These are phyloP conservation scores for Pseudogymnoascus sp. DNA, from an alignment of 2,329 filamentous ascomycete species.

Conservation along the genomic window DNA sequence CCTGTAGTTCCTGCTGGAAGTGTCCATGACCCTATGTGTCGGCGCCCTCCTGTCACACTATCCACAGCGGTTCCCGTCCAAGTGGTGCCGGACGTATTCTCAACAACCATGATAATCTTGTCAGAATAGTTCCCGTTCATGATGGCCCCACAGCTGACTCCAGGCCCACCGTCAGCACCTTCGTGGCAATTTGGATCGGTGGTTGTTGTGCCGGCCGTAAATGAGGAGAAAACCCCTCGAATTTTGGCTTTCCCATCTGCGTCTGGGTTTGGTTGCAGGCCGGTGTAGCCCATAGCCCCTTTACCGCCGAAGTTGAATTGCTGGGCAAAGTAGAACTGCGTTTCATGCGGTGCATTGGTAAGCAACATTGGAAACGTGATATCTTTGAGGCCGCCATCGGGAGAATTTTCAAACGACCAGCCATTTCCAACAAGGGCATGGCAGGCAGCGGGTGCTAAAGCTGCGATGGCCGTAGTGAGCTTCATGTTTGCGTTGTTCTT, in stretches of 20 bases:
- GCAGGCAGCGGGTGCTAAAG: not conserved
- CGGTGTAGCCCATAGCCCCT: not conserved
- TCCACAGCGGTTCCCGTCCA: slow-evolving; percentile 23
- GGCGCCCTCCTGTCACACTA: slow-evolving; percentile 8
- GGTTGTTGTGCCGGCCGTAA: not conserved
- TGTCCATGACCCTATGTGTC: slow-evolving; percentile 19
- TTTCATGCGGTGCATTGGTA: not conserved
- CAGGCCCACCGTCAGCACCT: slow-evolving; percentile 7
- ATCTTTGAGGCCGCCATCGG: not conserved
- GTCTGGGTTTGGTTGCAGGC: not conserved
- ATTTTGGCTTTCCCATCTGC: not conserved
- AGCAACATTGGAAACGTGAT: not conserved
- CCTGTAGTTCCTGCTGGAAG: not conserved
- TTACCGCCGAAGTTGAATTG: not conserved
- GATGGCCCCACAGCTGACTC: slow-evolving; percentile 8
- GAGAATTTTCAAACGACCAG: not conserved
- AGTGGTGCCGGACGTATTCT: slow-evolving; percentile 15
- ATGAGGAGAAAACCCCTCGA: not conserved
- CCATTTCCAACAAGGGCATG: not conserved
- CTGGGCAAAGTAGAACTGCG: not conserved
- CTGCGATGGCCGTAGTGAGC: not conserved
- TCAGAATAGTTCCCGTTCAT: slow-evolving; percentile 15
- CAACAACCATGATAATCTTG: slow-evolving; percentile 19
- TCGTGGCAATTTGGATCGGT: not conserved
- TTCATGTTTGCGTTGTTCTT: not conserved